A percentile compares a stretch with the other conserved stretches of the same genome.
Evolutionary conservation across 2,329 filamentous ascomycete species (phyloP).

Genomic region (Hymenoscyphus occultus): DNA sequence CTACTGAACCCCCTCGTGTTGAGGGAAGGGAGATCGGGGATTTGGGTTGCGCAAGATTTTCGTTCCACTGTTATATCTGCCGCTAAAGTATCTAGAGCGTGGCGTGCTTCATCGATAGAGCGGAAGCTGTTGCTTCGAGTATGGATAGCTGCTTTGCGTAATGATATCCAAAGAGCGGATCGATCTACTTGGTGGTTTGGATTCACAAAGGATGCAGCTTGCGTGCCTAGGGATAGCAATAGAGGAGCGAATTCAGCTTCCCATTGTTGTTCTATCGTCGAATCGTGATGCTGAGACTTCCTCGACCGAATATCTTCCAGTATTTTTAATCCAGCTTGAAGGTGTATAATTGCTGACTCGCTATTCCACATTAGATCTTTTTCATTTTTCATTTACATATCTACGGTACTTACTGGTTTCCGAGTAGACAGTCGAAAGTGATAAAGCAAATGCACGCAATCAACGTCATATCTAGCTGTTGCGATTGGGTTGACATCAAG

Average conservation of each 20-base stretch:
- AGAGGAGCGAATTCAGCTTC: constrained; percentile 28
- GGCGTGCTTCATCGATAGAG: constrained; percentile 52
- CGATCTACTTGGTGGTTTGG: constrained; percentile 26
- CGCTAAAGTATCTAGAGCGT: constrained; percentile 55
- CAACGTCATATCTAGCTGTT: constrained; percentile 42
- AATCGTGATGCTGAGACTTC: constrained; percentile 8
- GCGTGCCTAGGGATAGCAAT: constrained; percentile 29
- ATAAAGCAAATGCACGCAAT: constrained; percentile 63
- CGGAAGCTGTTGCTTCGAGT: constrained; percentile 39
- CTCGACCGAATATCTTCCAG: constrained; percentile 27
- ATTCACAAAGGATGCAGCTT: constrained; percentile 31
- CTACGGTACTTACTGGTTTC: constrained; percentile 26
- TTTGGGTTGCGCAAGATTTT: constrained; percentile 32
- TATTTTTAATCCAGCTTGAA: constrained; percentile 31
- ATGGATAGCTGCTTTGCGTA: constrained; percentile 22
- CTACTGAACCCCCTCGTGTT: constrained; percentile 49
- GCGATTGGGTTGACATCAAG: constrained; percentile 27
- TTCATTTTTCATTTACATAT: not conserved
- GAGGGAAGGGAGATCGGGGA: constrained; percentile 35
- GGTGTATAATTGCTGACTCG: constrained; percentile 31
- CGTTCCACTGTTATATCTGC: constrained; percentile 53
- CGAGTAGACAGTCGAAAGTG: constrained; percentile 53
- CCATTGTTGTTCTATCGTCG: constrained; percentile 20
- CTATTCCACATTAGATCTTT: constrained; percentile 19
- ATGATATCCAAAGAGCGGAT: constrained; percentile 23